Evolutionary conservation across 768 basidiomycete genomes (phyloP).

Genomic region (Pulveroboletus sp.): DNA sequence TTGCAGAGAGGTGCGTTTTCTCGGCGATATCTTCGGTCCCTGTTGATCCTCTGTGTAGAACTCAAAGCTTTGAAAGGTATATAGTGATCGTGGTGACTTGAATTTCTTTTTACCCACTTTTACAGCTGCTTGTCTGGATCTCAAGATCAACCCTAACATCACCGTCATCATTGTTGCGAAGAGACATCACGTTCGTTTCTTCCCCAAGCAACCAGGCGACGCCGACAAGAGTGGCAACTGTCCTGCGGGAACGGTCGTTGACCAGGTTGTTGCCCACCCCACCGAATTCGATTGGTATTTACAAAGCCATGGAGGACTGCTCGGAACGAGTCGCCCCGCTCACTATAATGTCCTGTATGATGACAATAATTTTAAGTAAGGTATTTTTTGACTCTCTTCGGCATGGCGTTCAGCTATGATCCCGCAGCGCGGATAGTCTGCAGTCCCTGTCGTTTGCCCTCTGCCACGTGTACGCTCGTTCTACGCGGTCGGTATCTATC

Average conservation of each 20-base stretch:
- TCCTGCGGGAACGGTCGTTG: conserved; percentile 74
- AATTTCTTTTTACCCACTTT: conserved; percentile 1
- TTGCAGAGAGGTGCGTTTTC: conserved; percentile 48
- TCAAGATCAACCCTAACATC: conserved; percentile 59
- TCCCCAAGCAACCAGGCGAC: conserved; percentile 41
- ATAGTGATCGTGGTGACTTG: conserved; percentile 4
- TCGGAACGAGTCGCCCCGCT: conserved; percentile 69
- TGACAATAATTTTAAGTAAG: conserved; percentile 58
- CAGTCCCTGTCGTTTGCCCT: conserved; percentile 71
- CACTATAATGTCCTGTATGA: conserved; percentile 46
- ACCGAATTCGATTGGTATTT: conserved; percentile 76
- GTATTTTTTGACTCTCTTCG: neutral
- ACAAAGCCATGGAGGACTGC: conserved; percentile 69
- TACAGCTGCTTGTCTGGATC: conserved; percentile 57
- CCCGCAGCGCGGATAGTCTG: conserved; percentile 54
- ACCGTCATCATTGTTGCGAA: conserved; percentile 81
- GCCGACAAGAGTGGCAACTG: conserved; percentile 69
- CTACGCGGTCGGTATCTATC: conserved; percentile 77
- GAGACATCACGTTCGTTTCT: conserved; percentile 44
- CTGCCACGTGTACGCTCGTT: conserved; percentile 76
- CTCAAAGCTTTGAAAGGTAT: conserved; percentile 55
- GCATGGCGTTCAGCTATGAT: conserved; percentile 5
- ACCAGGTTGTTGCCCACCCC: conserved; percentile 63
- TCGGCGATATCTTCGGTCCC: neutral
- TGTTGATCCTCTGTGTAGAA: conserved; percentile 36